These are phyloP conservation scores for Mortierella sp. DNA, from an alignment of 371 early-diverging fungal species.

Conservation along the genomic window DNA sequence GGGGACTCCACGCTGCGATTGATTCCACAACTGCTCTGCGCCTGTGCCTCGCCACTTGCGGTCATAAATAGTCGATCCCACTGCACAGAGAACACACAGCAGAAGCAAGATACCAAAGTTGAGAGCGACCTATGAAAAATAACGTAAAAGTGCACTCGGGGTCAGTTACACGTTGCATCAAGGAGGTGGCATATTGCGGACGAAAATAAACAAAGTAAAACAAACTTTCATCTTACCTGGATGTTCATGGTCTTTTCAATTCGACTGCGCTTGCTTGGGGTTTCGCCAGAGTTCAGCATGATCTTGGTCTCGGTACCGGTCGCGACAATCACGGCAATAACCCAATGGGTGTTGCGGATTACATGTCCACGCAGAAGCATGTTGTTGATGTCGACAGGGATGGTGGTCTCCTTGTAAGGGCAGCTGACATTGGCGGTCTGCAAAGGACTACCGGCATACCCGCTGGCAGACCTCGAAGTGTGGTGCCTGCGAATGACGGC, in stretches of 20 bases:
- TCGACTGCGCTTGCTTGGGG: conserved; percentile 90
- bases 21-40: conserved; percentile 56
- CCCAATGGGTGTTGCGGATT: conserved; percentile 90
- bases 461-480: not conserved
- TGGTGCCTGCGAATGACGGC: not conserved
- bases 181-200: not conserved
- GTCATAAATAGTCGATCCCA: conserved; percentile 71
- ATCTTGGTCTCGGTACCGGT: conserved; percentile 96
- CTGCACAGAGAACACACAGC: conserved; percentile 80
- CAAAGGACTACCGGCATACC: not conserved
- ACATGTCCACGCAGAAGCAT: conserved; percentile 92
- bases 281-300: conserved; percentile 86
- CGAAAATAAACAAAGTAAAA: not conserved
- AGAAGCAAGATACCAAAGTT: conserved; percentile 84
- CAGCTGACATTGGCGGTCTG: conserved; percentile 14
- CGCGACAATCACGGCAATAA: conserved; percentile 86
- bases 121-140: conserved; percentile 65
- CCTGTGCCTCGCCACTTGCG: conserved; percentile 43
- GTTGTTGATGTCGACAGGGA: conserved; percentile 84
- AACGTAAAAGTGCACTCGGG: not conserved
- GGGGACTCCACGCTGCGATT: conserved; percentile 52
- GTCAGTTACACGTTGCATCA: not conserved
- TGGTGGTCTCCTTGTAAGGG: conserved; percentile 56
- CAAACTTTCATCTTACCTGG: conserved; percentile 66
- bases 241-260: conserved; percentile 92